phyloP scores from a whole-genome alignment of 75 land plant genomes.

The Picea glauca region DNA sequence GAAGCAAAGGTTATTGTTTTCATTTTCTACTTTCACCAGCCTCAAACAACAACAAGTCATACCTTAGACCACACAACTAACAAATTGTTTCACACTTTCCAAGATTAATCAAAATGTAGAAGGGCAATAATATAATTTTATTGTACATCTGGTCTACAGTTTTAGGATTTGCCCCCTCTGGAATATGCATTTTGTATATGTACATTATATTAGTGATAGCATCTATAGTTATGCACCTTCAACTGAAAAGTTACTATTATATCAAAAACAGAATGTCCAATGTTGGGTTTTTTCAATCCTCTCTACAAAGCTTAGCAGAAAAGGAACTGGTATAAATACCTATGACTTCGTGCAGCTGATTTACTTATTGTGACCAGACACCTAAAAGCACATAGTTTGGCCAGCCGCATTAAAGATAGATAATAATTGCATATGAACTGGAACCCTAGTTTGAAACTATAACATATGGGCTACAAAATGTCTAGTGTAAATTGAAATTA shows the following conservation, averaged over 20 bases:
- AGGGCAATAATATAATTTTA: too few species aligned
- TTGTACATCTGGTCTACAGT: not conserved
- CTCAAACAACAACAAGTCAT: too few species aligned
- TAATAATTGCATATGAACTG: not conserved
- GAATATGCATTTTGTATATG: not conserved
- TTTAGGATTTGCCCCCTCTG: not conserved
- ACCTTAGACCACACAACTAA: too few species aligned
- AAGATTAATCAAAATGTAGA: too few species aligned
- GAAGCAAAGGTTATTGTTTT: too few species aligned
- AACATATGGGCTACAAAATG: too few species aligned
- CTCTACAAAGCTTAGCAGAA: not conserved
- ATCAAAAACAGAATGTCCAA: not conserved
- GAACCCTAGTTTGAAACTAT: too few species aligned
- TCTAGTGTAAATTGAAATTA: too few species aligned
- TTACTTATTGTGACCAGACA: not conserved
- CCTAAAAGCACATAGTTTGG: not conserved
- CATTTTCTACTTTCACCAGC: too few species aligned
- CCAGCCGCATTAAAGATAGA: not conserved
- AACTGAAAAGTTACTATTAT: not conserved
- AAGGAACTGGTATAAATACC: not conserved
- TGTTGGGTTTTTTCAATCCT: conserved; percentile 8
- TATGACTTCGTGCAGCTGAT: not conserved
- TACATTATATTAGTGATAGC: not conserved
- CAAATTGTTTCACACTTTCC: too few species aligned
- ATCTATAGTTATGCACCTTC: not conserved